These are phyloP conservation scores for Kodamaea fukazawae DNA, from an alignment of 805 yeast genomes.

Conservation along the genomic window DNA sequence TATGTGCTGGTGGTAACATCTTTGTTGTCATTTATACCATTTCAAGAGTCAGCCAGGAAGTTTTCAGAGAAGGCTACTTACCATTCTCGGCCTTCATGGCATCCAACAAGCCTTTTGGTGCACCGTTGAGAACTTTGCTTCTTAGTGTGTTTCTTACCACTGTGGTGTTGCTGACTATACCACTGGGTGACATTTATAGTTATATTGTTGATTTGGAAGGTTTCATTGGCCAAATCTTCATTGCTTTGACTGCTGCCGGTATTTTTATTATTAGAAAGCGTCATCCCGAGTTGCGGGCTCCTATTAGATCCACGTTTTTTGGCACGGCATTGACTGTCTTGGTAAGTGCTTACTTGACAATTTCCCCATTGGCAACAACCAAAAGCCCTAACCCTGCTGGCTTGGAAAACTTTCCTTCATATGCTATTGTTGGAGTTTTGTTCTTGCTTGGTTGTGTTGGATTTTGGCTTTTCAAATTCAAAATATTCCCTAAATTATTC, in stretches of 20 bases:
- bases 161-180: conserved; percentile 36
- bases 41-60: conserved; percentile 63
- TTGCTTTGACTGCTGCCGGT: conserved; percentile 55
- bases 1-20: conserved; percentile 63
- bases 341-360: conserved; percentile 45
- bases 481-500: conserved; percentile 43
- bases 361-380: conserved; percentile 47
- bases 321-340: conserved; percentile 49
- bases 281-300: conserved; percentile 47
- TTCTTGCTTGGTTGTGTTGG: conserved; percentile 42
- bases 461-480: conserved; percentile 58
- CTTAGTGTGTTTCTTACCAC: conserved; percentile 44
- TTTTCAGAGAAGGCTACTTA: conserved; percentile 59
- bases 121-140: conserved; percentile 52
- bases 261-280: conserved; percentile 51
- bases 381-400: conserved; percentile 41
- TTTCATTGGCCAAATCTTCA: conserved; percentile 49
- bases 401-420: conserved; percentile 45
- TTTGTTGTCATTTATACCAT: conserved; percentile 58
- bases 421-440: conserved; percentile 45
- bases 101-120: conserved; percentile 52
- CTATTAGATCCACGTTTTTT: conserved; percentile 47
- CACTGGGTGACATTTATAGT: conserved; percentile 50
- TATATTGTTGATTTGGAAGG: conserved; percentile 53
- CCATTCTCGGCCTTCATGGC: conserved; percentile 55